Evolutionary conservation across 768 basidiomycete species (phyloP).

Genomic region (Suillus sp.): DNA sequence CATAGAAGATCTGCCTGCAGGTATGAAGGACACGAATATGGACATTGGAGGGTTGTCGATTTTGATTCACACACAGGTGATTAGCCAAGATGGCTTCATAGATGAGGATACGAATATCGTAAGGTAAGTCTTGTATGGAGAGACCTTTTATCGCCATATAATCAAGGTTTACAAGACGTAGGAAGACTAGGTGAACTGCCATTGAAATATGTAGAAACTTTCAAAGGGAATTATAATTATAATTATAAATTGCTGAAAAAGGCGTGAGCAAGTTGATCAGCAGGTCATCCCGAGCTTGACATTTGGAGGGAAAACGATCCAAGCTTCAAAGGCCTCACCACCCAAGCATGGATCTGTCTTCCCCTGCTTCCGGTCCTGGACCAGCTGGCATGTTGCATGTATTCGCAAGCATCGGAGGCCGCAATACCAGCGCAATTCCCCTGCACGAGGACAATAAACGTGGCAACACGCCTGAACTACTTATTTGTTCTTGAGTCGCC

Average conservation of each 20-base stretch:
- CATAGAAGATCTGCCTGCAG: conserved; percentile 34
- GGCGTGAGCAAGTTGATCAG: conserved; percentile 6
- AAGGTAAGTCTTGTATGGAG: conserved; percentile 32
- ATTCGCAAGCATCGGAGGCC: conserved; percentile 18
- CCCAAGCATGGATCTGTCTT: conserved; percentile 28
- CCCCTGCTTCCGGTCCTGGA: conserved; percentile 7
- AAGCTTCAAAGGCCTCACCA: conserved; percentile 31
- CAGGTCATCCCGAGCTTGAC: conserved; percentile 9
- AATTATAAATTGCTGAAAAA: conserved; percentile 3
- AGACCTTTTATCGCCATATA: neutral
- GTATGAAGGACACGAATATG: conserved; percentile 37
- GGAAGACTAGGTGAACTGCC: neutral
- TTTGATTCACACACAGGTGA: conserved; percentile 22
- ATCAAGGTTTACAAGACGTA: neutral
- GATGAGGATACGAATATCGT: conserved; percentile 38
- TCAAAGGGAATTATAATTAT: neutral
- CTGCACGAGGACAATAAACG: conserved; percentile 23
- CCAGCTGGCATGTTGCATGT: conserved; percentile 1
- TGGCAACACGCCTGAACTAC: conserved; percentile 16
- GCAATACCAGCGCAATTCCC: conserved; percentile 31
- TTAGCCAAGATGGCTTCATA: conserved; percentile 34
- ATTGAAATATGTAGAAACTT: neutral
- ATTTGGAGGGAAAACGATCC: conserved; percentile 9
- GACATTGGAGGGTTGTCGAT: conserved; percentile 36
- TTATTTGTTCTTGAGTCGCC: conserved; percentile 18